phyloP scores from a whole-genome alignment of 2,329 filamentous ascomycete genomes.

The Neofusicoccum sp. region DNA sequence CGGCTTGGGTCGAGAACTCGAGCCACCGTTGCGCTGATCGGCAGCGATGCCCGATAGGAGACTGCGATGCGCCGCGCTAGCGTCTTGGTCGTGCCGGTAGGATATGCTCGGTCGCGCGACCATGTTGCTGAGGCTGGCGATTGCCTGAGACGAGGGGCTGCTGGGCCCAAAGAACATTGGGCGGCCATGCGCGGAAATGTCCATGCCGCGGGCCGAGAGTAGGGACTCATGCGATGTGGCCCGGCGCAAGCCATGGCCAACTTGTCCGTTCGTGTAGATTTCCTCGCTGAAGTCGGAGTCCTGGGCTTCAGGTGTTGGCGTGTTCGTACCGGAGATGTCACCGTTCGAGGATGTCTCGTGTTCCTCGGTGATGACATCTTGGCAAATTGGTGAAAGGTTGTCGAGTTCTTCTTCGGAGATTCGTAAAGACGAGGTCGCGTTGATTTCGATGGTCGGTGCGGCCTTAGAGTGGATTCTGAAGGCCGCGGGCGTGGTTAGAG shows the following conservation, averaged over 20 bases:
- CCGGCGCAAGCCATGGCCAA: constrained; percentile 31
- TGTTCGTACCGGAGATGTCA: background rate
- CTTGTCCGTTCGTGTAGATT: constrained; percentile 33
- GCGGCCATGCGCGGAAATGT: constrained; percentile 79
- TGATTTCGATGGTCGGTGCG: constrained; percentile 26
- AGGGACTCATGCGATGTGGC: constrained; percentile 84
- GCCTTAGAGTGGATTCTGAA: constrained; percentile 32
- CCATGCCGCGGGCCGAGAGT: constrained; percentile 82
- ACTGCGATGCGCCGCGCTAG: constrained; percentile 58
- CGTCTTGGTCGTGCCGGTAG: constrained; percentile 52
- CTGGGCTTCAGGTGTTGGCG: constrained; percentile 11
- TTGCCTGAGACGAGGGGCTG: constrained; percentile 16
- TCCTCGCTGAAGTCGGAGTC: constrained; percentile 13
- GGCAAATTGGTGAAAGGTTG: constrained; percentile 1
- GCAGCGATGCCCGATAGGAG: constrained; percentile 35
- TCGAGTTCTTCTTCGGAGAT: constrained; percentile 24
- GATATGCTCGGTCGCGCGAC: constrained; percentile 33
- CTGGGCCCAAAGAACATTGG: constrained; percentile 65
- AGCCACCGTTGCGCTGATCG: constrained; percentile 17
- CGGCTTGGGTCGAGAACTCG: constrained; percentile 10
- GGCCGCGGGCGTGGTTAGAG: constrained; percentile 11
- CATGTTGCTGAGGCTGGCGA: constrained; percentile 43
- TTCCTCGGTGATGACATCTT: constrained; percentile 30
- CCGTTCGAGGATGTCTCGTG: background rate
- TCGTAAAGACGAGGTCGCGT: constrained; percentile 32